Evolutionary conservation across 1,284 basidiomycete species (phyloP), one percentile per base, ranked within the genome.

Genomic region (Tremellales sp.): DNA sequence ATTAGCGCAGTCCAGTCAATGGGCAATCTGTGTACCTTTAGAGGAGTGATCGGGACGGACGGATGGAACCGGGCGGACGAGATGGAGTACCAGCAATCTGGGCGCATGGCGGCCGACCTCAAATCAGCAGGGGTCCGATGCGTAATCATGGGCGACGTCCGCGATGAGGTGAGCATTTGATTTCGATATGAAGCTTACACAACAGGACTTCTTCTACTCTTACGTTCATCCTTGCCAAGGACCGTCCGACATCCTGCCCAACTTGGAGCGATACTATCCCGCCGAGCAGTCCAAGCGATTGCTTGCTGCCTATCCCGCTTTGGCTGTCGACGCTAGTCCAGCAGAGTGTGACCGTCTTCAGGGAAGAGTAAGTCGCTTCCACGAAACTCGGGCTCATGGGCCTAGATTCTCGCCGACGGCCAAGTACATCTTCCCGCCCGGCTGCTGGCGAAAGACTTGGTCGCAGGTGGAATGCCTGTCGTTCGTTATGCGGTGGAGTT

Each of bases 391-490:
- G 21, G 24, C 44, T 53, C 36, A 48, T 40, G 22, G 14, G 27
- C 16, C 10, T 27, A 80, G 47, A 78, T 85, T 12, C 62, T 85
- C 53, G 80, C 81, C 50, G 78, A 80, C 37, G 81, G 77, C 6
- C 85, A 87, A 56, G 84, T 87, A 3, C 77, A 87, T 61, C 60
- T 86, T 1, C 85, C 84, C 0, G 77, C 82, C 32, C 72, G 84
- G 39, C 48, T 86, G 35, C 74, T 88, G 16, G 75, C 76, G 25
- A 71, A 79, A 50, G 85, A 87, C 59, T 69, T 86, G 55, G 64
- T 75, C 12, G 61, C 70, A 5, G 74, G 74, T 4, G 77, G 74
- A 0, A 84, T 82, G 61, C 84, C 84, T 0, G 76, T 84, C 1
- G 65, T 84, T 48, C 74, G 85, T 47, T 87, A 87, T 59, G 74